Percentiles rank a stretch among this genome's conserved stretches.
Conservation (phyloP, 768 basidiomycete species). For the Serpula lacrymans region DNA sequence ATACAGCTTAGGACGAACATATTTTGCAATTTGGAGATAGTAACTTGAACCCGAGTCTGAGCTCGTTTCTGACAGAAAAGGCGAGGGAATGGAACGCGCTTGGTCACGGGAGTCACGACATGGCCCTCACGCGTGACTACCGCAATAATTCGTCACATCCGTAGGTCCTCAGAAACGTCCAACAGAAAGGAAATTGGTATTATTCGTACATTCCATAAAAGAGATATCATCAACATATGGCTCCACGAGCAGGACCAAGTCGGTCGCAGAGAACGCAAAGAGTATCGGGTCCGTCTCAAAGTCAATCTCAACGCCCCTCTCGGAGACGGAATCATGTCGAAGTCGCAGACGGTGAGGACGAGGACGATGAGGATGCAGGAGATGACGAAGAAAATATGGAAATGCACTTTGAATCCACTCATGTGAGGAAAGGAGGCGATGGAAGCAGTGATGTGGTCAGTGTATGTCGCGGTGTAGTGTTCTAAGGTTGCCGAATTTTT, state of each 20-base stretch:
- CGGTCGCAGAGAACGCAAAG: conserved; percentile 36
- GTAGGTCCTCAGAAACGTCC: background rate
- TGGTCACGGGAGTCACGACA: conserved; percentile 13
- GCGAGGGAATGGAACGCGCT: conserved; percentile 15
- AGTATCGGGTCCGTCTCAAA: conserved; percentile 34
- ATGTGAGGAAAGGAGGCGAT: conserved; percentile 20
- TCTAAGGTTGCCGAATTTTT: background rate
- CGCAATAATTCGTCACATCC: background rate
- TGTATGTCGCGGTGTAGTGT: background rate
- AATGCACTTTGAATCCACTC: conserved; percentile 32
- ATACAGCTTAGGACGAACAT: too few species aligned
- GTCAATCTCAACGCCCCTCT: conserved; percentile 35
- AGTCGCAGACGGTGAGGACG: conserved; percentile 21
- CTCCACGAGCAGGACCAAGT: conserved; percentile 32
- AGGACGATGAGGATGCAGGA: conserved; percentile 36
- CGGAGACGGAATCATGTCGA: conserved; percentile 22
- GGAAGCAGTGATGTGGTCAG: conserved; percentile 18
- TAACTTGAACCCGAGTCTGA: too few species aligned
- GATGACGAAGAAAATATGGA: conserved; percentile 28
- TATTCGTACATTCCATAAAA: background rate
- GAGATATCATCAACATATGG: conserved; percentile 10
- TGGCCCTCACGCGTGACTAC: conserved; percentile 5
- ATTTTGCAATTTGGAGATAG: too few species aligned
- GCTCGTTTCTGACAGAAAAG: too few species aligned
- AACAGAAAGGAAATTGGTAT: too few species aligned